These are phyloP conservation scores for Sphagnum tenellum DNA, from an alignment of 225 moss, liverwort and hornwort genomes.

Conservation along the genomic window DNA sequence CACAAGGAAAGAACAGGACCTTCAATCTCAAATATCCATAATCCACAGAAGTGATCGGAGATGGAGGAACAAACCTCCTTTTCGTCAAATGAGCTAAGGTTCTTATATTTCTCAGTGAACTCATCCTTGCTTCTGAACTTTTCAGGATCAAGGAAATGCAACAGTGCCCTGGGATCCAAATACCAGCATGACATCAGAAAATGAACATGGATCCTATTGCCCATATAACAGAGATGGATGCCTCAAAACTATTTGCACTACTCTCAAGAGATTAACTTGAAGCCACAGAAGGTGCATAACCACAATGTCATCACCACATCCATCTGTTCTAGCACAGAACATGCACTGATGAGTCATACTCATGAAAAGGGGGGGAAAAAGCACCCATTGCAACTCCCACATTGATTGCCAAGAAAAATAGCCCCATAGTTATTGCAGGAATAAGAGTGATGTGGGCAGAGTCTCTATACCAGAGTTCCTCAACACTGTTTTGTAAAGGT, in stretches of 20 bases:
- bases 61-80: conserved; percentile 55
- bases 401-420: neutral
- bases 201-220: too few relatives aligned
- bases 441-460: neutral
- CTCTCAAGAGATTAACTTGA: too few relatives aligned
- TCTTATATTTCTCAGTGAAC: conserved; percentile 89
- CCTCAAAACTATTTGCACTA: too few relatives aligned
- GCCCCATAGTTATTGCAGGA: neutral
- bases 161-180: conserved; percentile 61
- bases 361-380: neutral
- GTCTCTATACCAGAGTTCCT: conserved; percentile 85
- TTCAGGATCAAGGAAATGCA: conserved; percentile 93
- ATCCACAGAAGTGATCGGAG: neutral
- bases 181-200: too few relatives aligned
- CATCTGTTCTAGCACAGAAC: neutral
- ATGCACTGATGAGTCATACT: neutral
- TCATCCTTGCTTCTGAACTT: conserved; percentile 94
- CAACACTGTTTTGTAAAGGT: conserved; percentile 96
- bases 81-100: conserved; percentile 87
- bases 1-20: too few relatives aligned
- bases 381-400: too few relatives aligned
- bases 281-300: too few relatives aligned
- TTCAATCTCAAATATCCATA: too few relatives aligned
- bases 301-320: too few relatives aligned
- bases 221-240: too few relatives aligned